Evolutionary conservation across 2,329 filamentous ascomycete species (phyloP).

Genomic region (Aspergillus fumigatiaffinis): DNA sequence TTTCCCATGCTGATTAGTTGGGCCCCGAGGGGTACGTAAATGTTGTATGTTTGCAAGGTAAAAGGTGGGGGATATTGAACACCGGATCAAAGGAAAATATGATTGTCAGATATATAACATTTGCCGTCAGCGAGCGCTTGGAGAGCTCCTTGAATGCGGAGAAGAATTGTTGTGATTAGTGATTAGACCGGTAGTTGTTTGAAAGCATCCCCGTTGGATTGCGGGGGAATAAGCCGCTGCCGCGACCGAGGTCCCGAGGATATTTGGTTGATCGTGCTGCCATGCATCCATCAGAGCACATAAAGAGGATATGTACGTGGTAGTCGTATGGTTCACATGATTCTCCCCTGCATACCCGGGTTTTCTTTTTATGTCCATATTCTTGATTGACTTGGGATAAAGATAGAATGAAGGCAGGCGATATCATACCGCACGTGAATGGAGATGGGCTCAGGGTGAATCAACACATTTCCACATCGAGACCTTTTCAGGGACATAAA

Average conservation of each 20-base stretch:
- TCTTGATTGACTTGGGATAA: no score
- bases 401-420: no score
- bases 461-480: no score
- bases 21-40: neutral
- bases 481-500: no score
- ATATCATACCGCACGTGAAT: no score
- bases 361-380: neutral
- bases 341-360: neutral
- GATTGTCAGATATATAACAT: neutral
- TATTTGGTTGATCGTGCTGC: conserved; percentile 5
- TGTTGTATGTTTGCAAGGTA: conserved; percentile 1
- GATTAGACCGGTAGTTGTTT: neutral
- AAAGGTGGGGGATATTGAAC: neutral
- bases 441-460: no score
- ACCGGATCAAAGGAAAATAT: conserved; percentile 6
- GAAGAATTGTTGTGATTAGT: neutral
- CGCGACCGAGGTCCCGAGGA: conserved; percentile 34
- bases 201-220: conserved; percentile 2
- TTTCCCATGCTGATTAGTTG: conserved; percentile 45
- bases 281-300: neutral
- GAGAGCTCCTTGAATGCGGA: conserved; percentile 3
- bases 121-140: neutral
- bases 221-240: conserved; percentile 20
- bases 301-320: neutral
- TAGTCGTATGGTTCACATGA: neutral